Percentiles rank a stretch among this genome's conserved stretches.
phyloP scores from a whole-genome alignment of 768 basidiomycete species.

The Fomitopsis pulvina region DNA sequence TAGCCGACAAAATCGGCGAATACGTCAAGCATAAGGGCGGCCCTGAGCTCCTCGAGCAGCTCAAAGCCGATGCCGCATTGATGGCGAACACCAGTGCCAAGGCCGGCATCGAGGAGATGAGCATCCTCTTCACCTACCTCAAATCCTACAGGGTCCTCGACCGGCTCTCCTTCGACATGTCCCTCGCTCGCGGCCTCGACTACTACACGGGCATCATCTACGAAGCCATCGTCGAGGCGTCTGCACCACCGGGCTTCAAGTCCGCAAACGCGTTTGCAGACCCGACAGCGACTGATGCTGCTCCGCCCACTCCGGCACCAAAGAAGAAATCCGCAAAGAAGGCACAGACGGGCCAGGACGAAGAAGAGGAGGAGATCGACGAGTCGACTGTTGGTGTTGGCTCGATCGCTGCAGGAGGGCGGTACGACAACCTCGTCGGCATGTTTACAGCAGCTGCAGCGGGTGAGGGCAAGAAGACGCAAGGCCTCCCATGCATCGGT shows the following conservation, averaged over 20 bases:
- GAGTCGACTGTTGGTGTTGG: constrained; percentile 93
- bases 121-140: constrained; percentile 74
- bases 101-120: constrained; percentile 84
- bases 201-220: constrained; percentile 99
- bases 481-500: constrained; percentile 81
- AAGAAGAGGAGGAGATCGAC: constrained; percentile 80
- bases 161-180: constrained; percentile 93
- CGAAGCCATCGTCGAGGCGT: constrained; percentile 90
- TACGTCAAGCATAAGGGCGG: constrained; percentile 96
- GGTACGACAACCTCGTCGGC: constrained; percentile 93
- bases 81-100: constrained; percentile 69
- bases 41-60: constrained; percentile 62
- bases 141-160: constrained; percentile 72
- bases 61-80: constrained; percentile 58
- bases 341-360: constrained; percentile 32
- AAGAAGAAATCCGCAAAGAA: constrained; percentile 40
- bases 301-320: constrained; percentile 26
- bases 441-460: constrained; percentile 84
- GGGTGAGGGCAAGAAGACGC: constrained; percentile 61
- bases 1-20: constrained; percentile 93
- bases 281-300: constrained; percentile 20
- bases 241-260: constrained; percentile 83
- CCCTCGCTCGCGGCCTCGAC: constrained; percentile 94
- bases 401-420: constrained; percentile 97
- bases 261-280: constrained; percentile 43